These are phyloP conservation scores for Solidago caesia DNA, from an alignment of 129 eudicot species.

Conservation along the genomic window DNA sequence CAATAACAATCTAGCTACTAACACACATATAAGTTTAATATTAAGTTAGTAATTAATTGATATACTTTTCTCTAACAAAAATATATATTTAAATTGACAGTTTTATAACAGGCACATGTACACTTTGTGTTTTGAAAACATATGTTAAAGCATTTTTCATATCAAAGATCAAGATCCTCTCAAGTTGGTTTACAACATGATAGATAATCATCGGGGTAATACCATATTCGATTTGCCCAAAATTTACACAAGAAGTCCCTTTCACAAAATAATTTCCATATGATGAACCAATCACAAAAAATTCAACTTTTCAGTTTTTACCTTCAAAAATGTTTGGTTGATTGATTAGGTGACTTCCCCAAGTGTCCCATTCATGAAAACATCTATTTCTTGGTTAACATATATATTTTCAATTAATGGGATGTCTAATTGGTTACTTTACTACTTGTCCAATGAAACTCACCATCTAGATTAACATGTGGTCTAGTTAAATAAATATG, in stretches of 20 bases:
- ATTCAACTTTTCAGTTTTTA: background rate
- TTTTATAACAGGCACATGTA: too few species aligned
- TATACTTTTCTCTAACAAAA: too few species aligned
- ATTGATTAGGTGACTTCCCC: conserved; percentile 7
- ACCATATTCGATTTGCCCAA: conserved; percentile 28
- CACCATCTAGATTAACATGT: too few species aligned
- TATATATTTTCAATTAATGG: background rate
- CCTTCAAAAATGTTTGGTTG: conserved; percentile 7
- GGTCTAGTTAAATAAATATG: background rate
- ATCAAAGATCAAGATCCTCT: too few species aligned
- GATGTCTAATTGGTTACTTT: background rate
- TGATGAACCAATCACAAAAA: conserved; percentile 19
- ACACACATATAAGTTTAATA: background rate
- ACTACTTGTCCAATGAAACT: background rate
- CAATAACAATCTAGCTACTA: conserved; percentile 6
- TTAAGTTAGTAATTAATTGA: background rate
- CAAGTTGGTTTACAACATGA: too few species aligned
- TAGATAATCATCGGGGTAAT: conserved; percentile 2
- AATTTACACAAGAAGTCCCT: conserved; percentile 13
- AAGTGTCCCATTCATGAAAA: conserved; percentile 5
- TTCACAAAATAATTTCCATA: conserved; percentile 12
- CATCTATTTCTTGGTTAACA: background rate
- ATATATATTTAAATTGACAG: too few species aligned
- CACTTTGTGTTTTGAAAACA: background rate
- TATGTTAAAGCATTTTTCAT: too few species aligned